Percentiles rank a stretch among this genome's conserved stretches.
Evolutionary conservation across 2,329 filamentous ascomycete genomes (phyloP).

Genomic region (Talaromyces sp.): DNA sequence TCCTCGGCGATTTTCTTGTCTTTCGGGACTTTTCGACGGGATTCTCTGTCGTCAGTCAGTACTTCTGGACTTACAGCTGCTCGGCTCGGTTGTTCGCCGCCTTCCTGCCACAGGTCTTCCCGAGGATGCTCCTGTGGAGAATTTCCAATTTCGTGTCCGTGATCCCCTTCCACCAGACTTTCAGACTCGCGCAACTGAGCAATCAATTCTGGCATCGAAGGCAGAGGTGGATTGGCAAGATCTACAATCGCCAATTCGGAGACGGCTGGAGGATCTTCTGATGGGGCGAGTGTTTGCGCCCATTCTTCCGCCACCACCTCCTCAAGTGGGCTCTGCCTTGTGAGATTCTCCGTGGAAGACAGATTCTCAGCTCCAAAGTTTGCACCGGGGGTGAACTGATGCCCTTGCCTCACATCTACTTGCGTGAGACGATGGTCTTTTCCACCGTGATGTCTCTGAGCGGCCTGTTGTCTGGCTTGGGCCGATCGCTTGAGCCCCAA

Average conservation of each 20-base stretch:
- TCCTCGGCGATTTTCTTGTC: too few species aligned
- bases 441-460: not conserved
- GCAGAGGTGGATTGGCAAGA: not conserved
- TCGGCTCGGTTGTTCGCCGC: too few species aligned
- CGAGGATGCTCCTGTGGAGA: too few species aligned
- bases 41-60: too few species aligned
- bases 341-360: not conserved
- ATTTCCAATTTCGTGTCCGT: not conserved
- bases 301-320: too few species aligned
- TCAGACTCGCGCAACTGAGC: not conserved
- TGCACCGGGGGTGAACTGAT: not conserved
- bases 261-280: not conserved
- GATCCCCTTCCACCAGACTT: not conserved
- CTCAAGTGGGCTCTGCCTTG: not conserved
- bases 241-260: not conserved
- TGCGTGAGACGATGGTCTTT: not conserved
- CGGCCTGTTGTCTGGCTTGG: not conserved
- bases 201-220: not conserved
- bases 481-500: too few species aligned
- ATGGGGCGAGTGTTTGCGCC: too few species aligned
- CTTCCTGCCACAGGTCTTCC: too few species aligned
- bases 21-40: too few species aligned
- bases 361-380: too few species aligned
- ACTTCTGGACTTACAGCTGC: too few species aligned
- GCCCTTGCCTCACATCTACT: not conserved